A percentile compares a stretch with the other conserved stretches of the same genome.
phyloP scores from a whole-genome alignment of 768 basidiomycete genomes.

The Fibroporia radiculosa region DNA sequence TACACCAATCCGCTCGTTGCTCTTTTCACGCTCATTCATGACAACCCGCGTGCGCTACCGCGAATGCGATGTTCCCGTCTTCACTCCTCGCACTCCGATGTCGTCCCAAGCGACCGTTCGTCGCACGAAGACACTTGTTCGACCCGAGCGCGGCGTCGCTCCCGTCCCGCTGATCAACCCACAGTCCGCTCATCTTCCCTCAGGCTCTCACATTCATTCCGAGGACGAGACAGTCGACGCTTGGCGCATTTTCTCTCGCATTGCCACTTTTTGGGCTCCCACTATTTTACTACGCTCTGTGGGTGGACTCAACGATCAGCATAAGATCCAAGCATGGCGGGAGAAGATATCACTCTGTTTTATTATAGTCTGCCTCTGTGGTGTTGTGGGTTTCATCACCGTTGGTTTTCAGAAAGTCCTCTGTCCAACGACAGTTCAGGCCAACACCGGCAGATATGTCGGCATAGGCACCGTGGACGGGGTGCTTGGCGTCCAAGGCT shows the following conservation, averaged over 20 bases:
- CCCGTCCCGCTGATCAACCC: slow-evolving; percentile 93
- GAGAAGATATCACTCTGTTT: slow-evolving; percentile 94
- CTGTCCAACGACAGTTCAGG: slow-evolving; percentile 57
- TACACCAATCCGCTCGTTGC: neutral
- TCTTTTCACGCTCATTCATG: slow-evolving; percentile 2
- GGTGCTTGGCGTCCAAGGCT: slow-evolving; percentile 71
- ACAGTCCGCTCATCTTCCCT: slow-evolving; percentile 36
- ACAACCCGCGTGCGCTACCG: slow-evolving; percentile 26
- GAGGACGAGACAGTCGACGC: slow-evolving; percentile 38
- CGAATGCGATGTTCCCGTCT: slow-evolving; percentile 26
- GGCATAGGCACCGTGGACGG: slow-evolving; percentile 47
- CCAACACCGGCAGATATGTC: slow-evolving; percentile 36
- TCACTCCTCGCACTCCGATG: slow-evolving; percentile 10
- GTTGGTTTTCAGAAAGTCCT: slow-evolving; percentile 91
- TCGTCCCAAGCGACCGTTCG: slow-evolving; percentile 52
- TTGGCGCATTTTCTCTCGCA: slow-evolving; percentile 76
- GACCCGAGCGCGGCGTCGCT: slow-evolving; percentile 91
- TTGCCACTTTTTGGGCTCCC: slow-evolving; percentile 91
- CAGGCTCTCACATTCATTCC: slow-evolving; percentile 26
- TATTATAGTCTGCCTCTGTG: slow-evolving; percentile 75
- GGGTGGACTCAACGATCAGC: slow-evolving; percentile 75
- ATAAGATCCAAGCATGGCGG: slow-evolving; percentile 86
- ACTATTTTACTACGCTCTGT: slow-evolving; percentile 61
- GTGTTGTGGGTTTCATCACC: slow-evolving; percentile 80
- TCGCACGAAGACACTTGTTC: slow-evolving; percentile 91